A percentile compares a stretch with the other conserved stretches of the same genome.
Evolutionary conservation across 495 filamentous ascomycete species (phyloP).

Genomic region (Penicillium ucsense): DNA sequence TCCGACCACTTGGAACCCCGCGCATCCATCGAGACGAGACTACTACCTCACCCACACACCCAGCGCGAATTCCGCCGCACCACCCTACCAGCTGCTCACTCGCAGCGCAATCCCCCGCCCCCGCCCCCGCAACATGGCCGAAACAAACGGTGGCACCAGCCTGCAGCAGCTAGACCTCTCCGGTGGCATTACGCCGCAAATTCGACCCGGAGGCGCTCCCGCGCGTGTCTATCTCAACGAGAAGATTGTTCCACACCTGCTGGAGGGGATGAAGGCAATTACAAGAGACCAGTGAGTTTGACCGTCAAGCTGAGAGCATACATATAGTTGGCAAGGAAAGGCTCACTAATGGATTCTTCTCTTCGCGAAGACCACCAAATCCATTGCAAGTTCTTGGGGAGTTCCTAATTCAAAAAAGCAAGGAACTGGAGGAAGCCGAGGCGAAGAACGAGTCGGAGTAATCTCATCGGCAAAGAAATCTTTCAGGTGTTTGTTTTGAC

Average conservation of each 20-base stretch:
- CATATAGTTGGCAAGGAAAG: neutral
- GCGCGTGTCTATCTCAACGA: slow-evolving; percentile 82
- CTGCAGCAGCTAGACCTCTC: slow-evolving; percentile 31
- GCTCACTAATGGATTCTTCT: neutral
- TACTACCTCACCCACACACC: neutral
- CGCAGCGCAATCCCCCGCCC: neutral
- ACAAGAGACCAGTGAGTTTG: slow-evolving; percentile 67
- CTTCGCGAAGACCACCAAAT: slow-evolving; percentile 51
- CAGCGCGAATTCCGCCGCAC: neutral
- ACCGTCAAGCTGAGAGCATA: neutral
- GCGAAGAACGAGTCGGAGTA: slow-evolving; percentile 12
- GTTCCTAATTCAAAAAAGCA: slow-evolving; percentile 72
- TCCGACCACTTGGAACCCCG: neutral
- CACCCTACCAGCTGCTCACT: slow-evolving; percentile 1
- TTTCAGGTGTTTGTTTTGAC: neutral
- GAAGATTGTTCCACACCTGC: slow-evolving; percentile 70
- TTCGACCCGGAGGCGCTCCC: slow-evolving; percentile 65
- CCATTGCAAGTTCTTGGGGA: slow-evolving; percentile 80
- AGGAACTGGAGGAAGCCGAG: slow-evolving; percentile 57
- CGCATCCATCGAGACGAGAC: neutral
- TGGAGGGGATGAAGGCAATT: slow-evolving; percentile 89
- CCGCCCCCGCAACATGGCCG: slow-evolving; percentile 13
- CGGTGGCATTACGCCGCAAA: slow-evolving; percentile 29
- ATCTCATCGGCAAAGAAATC: neutral
- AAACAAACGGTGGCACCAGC: slow-evolving; percentile 19